Conservation (phyloP, 1,284 basidiomycete genomes). For the Waitea zeae region DNA sequence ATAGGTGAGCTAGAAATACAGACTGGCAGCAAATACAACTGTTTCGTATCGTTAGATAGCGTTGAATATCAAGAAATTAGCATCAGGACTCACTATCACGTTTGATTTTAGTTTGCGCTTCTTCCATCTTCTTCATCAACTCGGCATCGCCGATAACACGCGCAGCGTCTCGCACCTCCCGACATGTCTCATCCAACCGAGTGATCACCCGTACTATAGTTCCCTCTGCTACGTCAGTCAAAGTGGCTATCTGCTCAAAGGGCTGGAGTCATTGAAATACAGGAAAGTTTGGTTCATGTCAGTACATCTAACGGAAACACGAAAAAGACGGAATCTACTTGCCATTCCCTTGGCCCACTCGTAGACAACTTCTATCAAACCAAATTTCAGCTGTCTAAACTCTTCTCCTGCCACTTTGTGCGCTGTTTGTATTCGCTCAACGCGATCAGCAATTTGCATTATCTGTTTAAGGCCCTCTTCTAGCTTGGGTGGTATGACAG, state of each 20-base stretch:
- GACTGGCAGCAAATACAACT: constrained; percentile 77
- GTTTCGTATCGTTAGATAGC: constrained; percentile 5
- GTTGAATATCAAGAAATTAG: not conserved
- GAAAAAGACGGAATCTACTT: constrained; percentile 11
- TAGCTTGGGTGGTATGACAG: constrained; percentile 62
- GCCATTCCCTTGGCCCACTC: constrained; percentile 99
- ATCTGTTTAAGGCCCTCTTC: constrained; percentile 71
- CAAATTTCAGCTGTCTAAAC: constrained; percentile 70
- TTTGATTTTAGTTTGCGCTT: constrained; percentile 84
- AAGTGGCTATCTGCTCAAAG: constrained; percentile 82
- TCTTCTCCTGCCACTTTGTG: constrained; percentile 71
- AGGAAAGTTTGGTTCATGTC: constrained; percentile 2
- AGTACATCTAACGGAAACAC: constrained; percentile 1
- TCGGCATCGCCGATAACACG: constrained; percentile 94
- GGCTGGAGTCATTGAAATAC: too few relatives aligned
- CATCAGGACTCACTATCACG: constrained; percentile 61
- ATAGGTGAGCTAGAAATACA: constrained; percentile 68
- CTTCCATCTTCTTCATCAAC: constrained; percentile 96
- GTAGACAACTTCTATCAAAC: constrained; percentile 90
- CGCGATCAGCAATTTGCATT: constrained; percentile 65
- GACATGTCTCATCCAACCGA: constrained; percentile 89
- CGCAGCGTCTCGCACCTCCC: constrained; percentile 94
- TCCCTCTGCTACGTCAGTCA: constrained; percentile 95
- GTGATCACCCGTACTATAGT: constrained; percentile 96
- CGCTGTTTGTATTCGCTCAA: constrained; percentile 63